Evolutionary conservation across 2,329 filamentous ascomycete species (phyloP), one percentile per base, ranked within the genome.

Genomic region (Apiospora aurea): DNA sequence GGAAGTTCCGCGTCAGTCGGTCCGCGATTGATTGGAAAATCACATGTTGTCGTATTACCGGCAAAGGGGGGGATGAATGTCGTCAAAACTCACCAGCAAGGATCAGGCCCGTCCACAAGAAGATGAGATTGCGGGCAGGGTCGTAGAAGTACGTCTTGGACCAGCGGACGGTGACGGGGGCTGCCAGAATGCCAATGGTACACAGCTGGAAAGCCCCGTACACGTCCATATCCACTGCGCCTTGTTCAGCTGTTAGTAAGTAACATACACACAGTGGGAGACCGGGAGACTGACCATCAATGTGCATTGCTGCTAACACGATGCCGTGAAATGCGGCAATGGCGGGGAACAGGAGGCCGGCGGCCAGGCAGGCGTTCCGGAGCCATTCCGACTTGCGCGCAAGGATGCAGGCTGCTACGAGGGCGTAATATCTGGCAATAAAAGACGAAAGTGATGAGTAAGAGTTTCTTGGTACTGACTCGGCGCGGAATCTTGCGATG

Each of bases 161-260:
- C 61, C 90, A 79, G 73, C 86, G 85, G 29, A 91, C 89, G 0
- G 90, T 91, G 0, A 90, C 84, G 0, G 91, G 91, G 4, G 89
- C 91, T 1, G 89, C 88, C 4, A 93, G 75, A 21, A 92, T 90
- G 16, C 89, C 91, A 49, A 93, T 90, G 0, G 90, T 85, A 72
- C 91, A 93, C 0, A 92, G 78, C 74, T 93, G 91, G 73, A 93
- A 92, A 11, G 90, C 90, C 1, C 91, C 91, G 71, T 88, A 93
- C 4, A 93, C 83, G 75, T 93, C 91, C 87, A 93, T 88, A 76
- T 93, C 91, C 18, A 92, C 86, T 18, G 88, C 90, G 69, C 82
- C 90, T 91, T 24, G 34, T 43, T 11, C 1, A 2, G 3, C 1
- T 43, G 34, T 67, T 5, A 67, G 61, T 14, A 16, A 43, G 18